Evolutionary conservation across 164 flowering plant species (phyloP), one percentile per base, ranked within the genome.

Genomic region (Saururus chinensis): DNA sequence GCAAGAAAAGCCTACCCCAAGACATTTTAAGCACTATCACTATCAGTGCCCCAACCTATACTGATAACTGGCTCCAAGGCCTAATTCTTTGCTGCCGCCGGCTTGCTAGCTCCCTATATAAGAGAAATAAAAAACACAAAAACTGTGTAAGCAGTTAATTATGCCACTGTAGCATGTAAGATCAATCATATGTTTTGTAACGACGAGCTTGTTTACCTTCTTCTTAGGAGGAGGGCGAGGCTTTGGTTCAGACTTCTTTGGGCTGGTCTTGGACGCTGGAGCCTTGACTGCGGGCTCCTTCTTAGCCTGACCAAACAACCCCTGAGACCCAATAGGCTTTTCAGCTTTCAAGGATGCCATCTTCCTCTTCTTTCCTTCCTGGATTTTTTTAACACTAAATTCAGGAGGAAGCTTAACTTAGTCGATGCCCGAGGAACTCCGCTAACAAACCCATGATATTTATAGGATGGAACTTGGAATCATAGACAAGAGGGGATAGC

Each of bases 341-440:
- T 76, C 81, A 20, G 73, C 71, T 63, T 81, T 81, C 67, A 75
- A 23, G 60, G 84, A 79, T 64, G 85, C 79, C 85, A 81, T 81
- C 55, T 30, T 51, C 57, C 66, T 56, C 26, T 22, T 24, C 30
- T 37, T 25, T 59, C 56, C n/a, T 19, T 10, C 8, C 42, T 40
- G 9, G 49, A 9, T 42, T 42, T 10, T 3, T 19, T 51, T 21
- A 57, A n/a, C n/a, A n/a, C n/a, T n/a, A n/a, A n/a, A n/a, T n/a
- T 19, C 17, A 55, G 30, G 22, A 9, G 42, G 62, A 61, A 51
- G 62, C 13, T 42, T 7, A 56, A 37, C 19, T 17, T 22, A 21
- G 57, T 62, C 37, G 66, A 53, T 69, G 71, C 60, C 64, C 62
- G 53, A 53, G 58, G 53, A 70, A 10, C 40, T 64, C 58, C 53